Conservation (phyloP, 352 stramenopile species). For the Globisporangium middletonii region DNA sequence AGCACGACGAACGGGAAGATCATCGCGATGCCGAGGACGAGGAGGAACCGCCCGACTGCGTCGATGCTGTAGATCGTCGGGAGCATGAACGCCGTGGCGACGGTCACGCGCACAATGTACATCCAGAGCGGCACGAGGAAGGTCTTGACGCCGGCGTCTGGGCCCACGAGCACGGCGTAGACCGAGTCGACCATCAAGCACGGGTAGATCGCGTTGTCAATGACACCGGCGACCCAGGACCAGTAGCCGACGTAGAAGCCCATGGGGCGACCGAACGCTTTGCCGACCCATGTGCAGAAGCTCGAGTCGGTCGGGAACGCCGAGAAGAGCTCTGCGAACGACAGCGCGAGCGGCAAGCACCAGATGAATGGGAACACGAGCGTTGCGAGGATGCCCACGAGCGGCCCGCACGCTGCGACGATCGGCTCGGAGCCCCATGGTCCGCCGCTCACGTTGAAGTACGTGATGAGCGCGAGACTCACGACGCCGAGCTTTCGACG, state of each 20-base stretch:
- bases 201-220: slow-evolving; percentile 83
- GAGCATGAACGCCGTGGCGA: slow-evolving; percentile 65
- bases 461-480: slow-evolving; percentile 68
- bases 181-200: slow-evolving; percentile 77
- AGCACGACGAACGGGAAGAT: slow-evolving; percentile 59
- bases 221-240: slow-evolving; percentile 76
- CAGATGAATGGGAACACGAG: slow-evolving; percentile 65
- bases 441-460: slow-evolving; percentile 71
- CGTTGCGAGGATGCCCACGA: slow-evolving; percentile 54
- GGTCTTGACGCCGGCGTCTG: slow-evolving; percentile 20
- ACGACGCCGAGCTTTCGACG: slow-evolving; percentile 49
- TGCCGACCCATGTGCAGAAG: slow-evolving; percentile 74
- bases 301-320: slow-evolving; percentile 63
- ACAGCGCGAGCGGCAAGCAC: slow-evolving; percentile 60
- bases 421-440: slow-evolving; percentile 65
- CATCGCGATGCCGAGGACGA: slow-evolving; percentile 58
- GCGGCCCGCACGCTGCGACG: slow-evolving; percentile 65
- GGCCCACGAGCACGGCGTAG: slow-evolving; percentile 23
- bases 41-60: slow-evolving; percentile 50
- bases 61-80: slow-evolving; percentile 65
- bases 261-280: slow-evolving; percentile 66
- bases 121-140: slow-evolving; percentile 48
- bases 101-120: slow-evolving; percentile 42
- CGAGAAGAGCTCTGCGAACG: slow-evolving; percentile 68
- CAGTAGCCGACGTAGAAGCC: slow-evolving; percentile 83